Percentiles rank a stretch among this genome's conserved stretches.
Conservation (phyloP, 352 stramenopile species). For the Globisporangium carolinianum region DNA sequence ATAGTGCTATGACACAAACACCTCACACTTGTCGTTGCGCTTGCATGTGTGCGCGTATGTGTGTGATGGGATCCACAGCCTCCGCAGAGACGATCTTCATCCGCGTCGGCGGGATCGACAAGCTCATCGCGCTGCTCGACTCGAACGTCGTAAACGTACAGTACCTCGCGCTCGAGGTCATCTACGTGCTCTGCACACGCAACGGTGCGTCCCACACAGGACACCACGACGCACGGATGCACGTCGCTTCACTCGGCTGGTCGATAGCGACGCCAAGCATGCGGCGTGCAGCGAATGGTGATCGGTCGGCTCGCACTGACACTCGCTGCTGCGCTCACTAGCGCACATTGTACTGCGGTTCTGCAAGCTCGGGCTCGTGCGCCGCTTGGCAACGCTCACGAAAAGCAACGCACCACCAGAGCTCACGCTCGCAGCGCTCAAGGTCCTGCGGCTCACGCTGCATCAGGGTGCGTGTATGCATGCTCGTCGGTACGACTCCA, state of each 20-base stretch:
- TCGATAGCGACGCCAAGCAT: background rate
- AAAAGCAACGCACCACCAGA: constrained; percentile 23
- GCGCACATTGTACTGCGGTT: constrained; percentile 34
- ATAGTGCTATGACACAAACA: no score
- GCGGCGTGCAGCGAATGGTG: background rate
- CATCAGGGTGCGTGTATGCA: constrained; percentile 27
- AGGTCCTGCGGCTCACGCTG: constrained; percentile 42
- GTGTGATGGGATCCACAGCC: constrained; percentile 12
- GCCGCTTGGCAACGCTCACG: constrained; percentile 22
- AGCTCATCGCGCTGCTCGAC: constrained; percentile 34
- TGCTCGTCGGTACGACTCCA: background rate
- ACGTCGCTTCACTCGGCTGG: background rate
- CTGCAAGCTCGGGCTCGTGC: constrained; percentile 36
- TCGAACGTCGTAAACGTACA: constrained; percentile 21
- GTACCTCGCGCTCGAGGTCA: constrained; percentile 42
- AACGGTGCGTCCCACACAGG: constrained; percentile 23
- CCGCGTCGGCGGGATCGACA: constrained; percentile 36
- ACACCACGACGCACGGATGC: no score
- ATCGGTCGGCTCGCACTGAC: background rate
- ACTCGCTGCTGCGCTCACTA: constrained; percentile 7
- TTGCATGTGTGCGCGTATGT: background rate
- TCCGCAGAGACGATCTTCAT: constrained; percentile 41
- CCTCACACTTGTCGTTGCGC: background rate
- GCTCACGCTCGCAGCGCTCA: constrained; percentile 38
- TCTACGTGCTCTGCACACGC: constrained; percentile 39